Percentiles rank a stretch among this genome's conserved stretches.
Conservation (phyloP, 1,139 yeast species). For the Candida sanyaensis region DNA sequence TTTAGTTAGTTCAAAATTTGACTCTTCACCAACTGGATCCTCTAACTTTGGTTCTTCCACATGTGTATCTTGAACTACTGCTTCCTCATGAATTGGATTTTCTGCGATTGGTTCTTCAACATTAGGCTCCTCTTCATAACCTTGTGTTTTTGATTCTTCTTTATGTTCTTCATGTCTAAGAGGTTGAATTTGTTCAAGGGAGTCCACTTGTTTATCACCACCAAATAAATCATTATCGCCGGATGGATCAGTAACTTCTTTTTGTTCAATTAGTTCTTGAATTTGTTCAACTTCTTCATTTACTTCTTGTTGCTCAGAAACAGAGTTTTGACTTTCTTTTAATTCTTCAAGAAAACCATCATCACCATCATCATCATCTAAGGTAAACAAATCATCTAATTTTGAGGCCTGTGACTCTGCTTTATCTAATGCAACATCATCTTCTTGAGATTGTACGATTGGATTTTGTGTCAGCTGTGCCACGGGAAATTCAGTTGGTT, state of each 20-base stretch:
- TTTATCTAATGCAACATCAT: background rate
- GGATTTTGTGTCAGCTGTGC: background rate
- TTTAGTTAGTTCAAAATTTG: background rate
- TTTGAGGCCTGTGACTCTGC: background rate
- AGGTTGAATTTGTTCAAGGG: constrained; percentile 2
- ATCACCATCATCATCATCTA: background rate
- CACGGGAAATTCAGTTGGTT: background rate
- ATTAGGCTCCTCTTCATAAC: background rate
- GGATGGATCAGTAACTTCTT: background rate
- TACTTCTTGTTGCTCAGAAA: background rate
- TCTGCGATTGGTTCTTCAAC: background rate
- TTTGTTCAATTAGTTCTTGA: background rate
- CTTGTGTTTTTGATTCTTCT: background rate
- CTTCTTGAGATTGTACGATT: background rate
- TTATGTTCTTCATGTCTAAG: background rate
- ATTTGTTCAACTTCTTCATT: background rate
- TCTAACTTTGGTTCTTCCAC: background rate
- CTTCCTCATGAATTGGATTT: background rate
- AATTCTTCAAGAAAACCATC: constrained; percentile 8
- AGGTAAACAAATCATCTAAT: constrained; percentile 3
- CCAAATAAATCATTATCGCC: background rate
- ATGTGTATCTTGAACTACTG: background rate
- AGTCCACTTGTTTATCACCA: background rate
- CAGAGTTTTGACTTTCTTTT: background rate
- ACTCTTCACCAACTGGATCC: background rate